Evolutionary conservation across 2,329 filamentous ascomycete genomes (phyloP), one percentile per base, ranked within the genome.

Genomic region (Furcasterigmium furcatum): DNA sequence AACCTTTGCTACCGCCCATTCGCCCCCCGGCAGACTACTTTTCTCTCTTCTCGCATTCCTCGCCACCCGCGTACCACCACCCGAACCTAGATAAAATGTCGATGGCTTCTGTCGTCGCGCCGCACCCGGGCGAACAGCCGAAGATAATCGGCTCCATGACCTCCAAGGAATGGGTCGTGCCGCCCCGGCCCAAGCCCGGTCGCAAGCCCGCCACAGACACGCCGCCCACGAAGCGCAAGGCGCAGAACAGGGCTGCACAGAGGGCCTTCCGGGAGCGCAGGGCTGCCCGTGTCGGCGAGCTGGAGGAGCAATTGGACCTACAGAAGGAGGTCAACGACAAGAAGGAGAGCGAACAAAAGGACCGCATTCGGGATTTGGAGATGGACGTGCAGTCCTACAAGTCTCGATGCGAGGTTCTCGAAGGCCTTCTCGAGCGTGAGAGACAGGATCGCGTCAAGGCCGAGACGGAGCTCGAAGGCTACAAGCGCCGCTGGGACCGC

Each of bases 121-220:
- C 72, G 30, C 59, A 60, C 43, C 58, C 66, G 35, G 57, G 63
- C 45, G 72, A 73, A 51, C 56, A 61, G 30, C 72, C 73, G 41
- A 76, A 75, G 59, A 64, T 72, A 43, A 22, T 22, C 22, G 41
- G 41, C 10, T 80, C 76, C 43, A 81, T 91, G 63, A 92, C 88
- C 29, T 87, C 80, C 57, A 91, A 85, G 65, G 87, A 92, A 80
- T 94, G 88, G 88, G 78, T 92, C 20, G 84, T 94, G 38, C 88
- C 88, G 20, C 88, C 88, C 22, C 79, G 88, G 49, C 88, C 88
- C 39, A 92, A 91, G 74, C 92, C 94, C 19, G 92, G 92, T 41
- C 84, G 92, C 56, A 97, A 97, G 75, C 91, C 92, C 4, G 89
- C 90, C 39, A 95, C 89, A 29, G 91, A 96, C 61, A 95, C 91